Percentiles rank a stretch among this genome's conserved stretches.
phyloP scores from a whole-genome alignment of 352 stramenopile species.

The Globisporangium orthogonon region DNA sequence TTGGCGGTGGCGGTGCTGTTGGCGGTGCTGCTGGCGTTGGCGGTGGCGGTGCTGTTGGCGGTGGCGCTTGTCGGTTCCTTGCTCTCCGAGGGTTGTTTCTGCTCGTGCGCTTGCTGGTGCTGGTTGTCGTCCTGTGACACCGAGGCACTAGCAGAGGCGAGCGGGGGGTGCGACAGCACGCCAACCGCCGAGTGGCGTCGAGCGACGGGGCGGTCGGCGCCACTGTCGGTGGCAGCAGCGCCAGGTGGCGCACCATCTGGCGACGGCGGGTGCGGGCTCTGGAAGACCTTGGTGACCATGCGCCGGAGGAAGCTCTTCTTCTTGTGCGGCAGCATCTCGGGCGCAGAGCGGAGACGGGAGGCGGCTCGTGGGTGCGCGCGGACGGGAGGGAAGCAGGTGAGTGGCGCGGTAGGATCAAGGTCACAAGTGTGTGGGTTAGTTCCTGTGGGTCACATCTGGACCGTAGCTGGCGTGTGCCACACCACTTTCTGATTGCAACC shows the following conservation, averaged over 20 bases:
- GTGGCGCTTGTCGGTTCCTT: neutral
- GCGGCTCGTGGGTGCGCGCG: neutral
- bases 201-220: neutral
- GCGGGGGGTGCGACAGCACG: neutral
- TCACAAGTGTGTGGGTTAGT: neutral
- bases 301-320: slow-evolving; percentile 1
- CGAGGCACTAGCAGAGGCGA: neutral
- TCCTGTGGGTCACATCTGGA: too few relatives aligned
- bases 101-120: neutral
- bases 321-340: neutral
- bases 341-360: too few relatives aligned
- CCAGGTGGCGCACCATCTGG: neutral
- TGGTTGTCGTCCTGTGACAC: neutral
- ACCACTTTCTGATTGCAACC: too few relatives aligned
- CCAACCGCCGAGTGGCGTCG: neutral
- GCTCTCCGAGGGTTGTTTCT: neutral
- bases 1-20: neutral
- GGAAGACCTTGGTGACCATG: slow-evolving; percentile 2
- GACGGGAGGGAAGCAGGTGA: neutral
- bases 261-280: neutral
- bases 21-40: neutral
- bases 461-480: too few relatives aligned
- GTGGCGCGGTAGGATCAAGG: neutral
- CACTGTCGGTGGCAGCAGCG: neutral
- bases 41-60: neutral